Conservation (phyloP, 495 filamentous ascomycete species). For the Sordaria brevicollis region DNA sequence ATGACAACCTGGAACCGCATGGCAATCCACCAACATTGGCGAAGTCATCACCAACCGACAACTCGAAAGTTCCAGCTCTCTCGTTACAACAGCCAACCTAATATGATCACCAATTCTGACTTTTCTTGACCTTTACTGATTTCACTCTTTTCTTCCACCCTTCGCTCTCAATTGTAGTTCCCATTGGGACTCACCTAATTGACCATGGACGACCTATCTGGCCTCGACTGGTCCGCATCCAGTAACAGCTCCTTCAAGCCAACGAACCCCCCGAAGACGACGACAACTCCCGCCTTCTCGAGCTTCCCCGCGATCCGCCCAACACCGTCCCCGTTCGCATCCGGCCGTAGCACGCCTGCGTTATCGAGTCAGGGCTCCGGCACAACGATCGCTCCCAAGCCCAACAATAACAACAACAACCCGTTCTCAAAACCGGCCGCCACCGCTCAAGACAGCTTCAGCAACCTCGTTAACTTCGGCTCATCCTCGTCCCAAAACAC, state of each 20-base stretch:
- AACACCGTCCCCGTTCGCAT: constrained; percentile 47
- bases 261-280: constrained; percentile 30
- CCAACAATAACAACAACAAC: constrained; percentile 9
- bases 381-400: constrained; percentile 35
- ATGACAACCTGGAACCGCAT: not conserved
- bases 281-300: constrained; percentile 36
- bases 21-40: not conserved
- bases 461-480: constrained; percentile 71
- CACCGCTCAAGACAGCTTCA: constrained; percentile 82
- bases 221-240: constrained; percentile 42
- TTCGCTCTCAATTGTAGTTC: not conserved
- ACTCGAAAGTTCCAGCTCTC: not conserved
- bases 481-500: constrained; percentile 42
- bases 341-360: constrained; percentile 56
- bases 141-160: not conserved
- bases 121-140: not conserved
- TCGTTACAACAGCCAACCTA: not conserved
- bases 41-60: not conserved
- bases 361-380: constrained; percentile 46
- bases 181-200: not conserved
- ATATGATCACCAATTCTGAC: not conserved
- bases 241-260: constrained; percentile 18
- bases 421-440: constrained; percentile 52
- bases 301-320: constrained; percentile 52
- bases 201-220: constrained; percentile 45